A percentile compares a stretch with the other conserved stretches of the same genome.
Evolutionary conservation across 306 rosid species (phyloP).

Genomic region (Corylus avellana): DNA sequence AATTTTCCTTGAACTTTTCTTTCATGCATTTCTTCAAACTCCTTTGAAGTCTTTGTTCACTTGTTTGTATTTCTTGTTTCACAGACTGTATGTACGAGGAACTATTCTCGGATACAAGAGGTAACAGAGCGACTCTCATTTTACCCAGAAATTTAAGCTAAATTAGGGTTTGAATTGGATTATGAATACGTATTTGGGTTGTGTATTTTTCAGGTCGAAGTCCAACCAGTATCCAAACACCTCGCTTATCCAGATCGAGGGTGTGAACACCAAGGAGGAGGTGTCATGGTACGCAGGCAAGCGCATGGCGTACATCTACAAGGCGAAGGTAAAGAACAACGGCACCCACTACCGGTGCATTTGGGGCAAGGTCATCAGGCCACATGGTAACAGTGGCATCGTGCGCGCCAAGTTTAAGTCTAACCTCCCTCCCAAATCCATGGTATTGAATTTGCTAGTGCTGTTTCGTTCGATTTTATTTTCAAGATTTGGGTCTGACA

Average conservation of each 20-base stretch:
- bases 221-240: slow-evolving; percentile 91
- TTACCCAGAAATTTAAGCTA: neutral
- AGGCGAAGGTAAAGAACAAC: slow-evolving; percentile 86
- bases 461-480: neutral
- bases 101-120: slow-evolving; percentile 93
- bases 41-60: neutral
- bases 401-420: slow-evolving; percentile 94
- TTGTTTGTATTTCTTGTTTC: neutral
- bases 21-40: neutral
- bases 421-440: slow-evolving; percentile 85
- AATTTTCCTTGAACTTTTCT: neutral
- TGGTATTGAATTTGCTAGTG: slow-evolving; percentile 42
- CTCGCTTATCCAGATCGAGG: slow-evolving; percentile 81
- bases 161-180: neutral
- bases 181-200: neutral
- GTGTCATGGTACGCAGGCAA: slow-evolving; percentile 85
- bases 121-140: slow-evolving; percentile 31
- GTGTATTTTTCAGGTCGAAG: slow-evolving; percentile 63
- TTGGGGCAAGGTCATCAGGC: slow-evolving; percentile 89
- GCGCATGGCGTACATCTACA: slow-evolving; percentile 82
- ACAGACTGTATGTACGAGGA: slow-evolving; percentile 81
- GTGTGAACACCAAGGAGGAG: slow-evolving; percentile 95
- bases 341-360: slow-evolving; percentile 87
- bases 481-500: neutral
- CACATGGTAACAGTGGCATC: slow-evolving; percentile 90